Percentiles rank a stretch among this genome's conserved stretches.
Conservation (phyloP, 495 filamentous ascomycete species). For the Amniculicola lignicola region DNA sequence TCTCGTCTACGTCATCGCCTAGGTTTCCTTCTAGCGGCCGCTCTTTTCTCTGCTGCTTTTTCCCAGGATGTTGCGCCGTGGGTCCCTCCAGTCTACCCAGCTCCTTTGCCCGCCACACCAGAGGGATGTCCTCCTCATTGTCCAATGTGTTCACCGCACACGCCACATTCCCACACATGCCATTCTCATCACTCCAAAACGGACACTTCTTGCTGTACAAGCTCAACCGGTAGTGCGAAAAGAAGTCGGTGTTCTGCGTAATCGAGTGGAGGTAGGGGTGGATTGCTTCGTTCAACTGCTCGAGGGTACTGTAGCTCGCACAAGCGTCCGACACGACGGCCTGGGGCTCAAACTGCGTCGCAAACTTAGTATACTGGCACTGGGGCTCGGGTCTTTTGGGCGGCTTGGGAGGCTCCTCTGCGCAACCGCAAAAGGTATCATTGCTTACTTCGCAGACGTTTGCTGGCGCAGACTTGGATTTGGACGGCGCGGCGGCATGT, state of each 20-base stretch:
- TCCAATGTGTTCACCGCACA: conserved; percentile 97
- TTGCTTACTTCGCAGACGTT: conserved; percentile 67
- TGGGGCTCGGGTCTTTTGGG: conserved; percentile 1
- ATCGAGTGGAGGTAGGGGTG: conserved; percentile 77
- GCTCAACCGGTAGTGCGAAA: conserved; percentile 93
- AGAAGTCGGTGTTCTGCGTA: conserved; percentile 89
- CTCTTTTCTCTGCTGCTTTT: conserved; percentile 60
- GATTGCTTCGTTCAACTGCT: conserved; percentile 73
- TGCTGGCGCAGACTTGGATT: conserved; percentile 43
- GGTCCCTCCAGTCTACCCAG: conserved; percentile 91
- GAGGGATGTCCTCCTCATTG: conserved; percentile 87
- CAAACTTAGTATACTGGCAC: conserved; percentile 17
- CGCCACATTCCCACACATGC: conserved; percentile 95
- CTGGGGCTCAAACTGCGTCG: conserved; percentile 56
- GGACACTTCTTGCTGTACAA: conserved; percentile 94
- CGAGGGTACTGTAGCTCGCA: conserved; percentile 85
- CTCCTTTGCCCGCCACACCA: conserved; percentile 87
- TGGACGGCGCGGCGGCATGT: conserved; percentile 40
- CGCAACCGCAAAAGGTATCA: conserved; percentile 11
- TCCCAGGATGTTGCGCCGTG: conserved; percentile 80
- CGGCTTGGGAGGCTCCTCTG: no score
- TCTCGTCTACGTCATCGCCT: conserved; percentile 85
- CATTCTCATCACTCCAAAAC: conserved; percentile 90
- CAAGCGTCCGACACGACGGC: conserved; percentile 81
- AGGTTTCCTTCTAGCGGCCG: conserved; percentile 77